Evolutionary conservation across 805 yeast genomes (phyloP), one percentile per base, ranked within the genome.

Genomic region (Metschnikowia santaceciliae): DNA sequence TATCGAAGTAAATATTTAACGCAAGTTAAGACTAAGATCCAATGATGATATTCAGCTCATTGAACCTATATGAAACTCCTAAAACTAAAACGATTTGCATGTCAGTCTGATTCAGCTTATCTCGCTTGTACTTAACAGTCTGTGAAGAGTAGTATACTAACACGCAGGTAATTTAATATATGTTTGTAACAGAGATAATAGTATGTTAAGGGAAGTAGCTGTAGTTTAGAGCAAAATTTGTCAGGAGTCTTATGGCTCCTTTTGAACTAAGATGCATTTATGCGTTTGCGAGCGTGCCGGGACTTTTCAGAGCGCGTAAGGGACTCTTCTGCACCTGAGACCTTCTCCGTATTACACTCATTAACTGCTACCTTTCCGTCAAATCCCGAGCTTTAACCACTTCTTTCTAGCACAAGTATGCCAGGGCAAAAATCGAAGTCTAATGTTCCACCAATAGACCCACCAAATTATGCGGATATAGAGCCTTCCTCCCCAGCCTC

Each of bases 61-160:
- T 52, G 59, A 55, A 48, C 32, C 33, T n/a, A 49, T 39, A 64
- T 66, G 70, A 62, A 56, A 63, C 61, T 55, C 56, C 61, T 59
- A 59, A 54, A 57, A 61, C 53, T 49, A 43, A 57, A 57, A 57
- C 70, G 72, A 69, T 69, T 69, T 69, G 74, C 74, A 69, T 67
- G 74, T 69, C 74, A 69, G 74, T 68, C 74, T 69, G 74, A 69
- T 60, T 53, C 36, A 40, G 19, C 32, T 19, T 23, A n/a, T 20
- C 3, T 33, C 32, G 15, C 38, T n/a, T 33, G 38, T 22, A 30
- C 19, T 20, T 33, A 33, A 33, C 19, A 32, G 14, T 34, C 13
- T 14, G 8, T 7, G 32, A 8, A n/a, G n/a, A 32, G 15, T 42
- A 23, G 30, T 37, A 13, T 39, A 46, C 53, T 50, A 36, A 47